Evolutionary conservation across 2,329 filamentous ascomycete species (phyloP), one percentile per base, ranked within the genome.

Genomic region (Trichoderma breve): DNA sequence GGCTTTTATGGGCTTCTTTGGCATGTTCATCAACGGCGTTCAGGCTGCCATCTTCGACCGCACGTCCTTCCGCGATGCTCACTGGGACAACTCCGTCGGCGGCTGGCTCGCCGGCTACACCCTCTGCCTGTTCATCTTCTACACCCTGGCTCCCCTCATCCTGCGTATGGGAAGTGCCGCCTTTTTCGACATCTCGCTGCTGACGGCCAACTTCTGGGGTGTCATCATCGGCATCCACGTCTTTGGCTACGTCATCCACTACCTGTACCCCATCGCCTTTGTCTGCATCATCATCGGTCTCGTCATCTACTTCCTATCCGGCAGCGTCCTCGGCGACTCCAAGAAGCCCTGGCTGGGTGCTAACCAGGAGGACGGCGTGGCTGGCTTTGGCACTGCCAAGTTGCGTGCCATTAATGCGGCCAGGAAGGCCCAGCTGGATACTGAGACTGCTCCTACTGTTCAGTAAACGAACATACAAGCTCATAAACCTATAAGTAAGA

Each of bases 141-240:
- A 99, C 85, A 90, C 91, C 8, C 85, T 96, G 3, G 94, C 93
- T 0, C 96, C 96, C 0, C 84, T 98, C 70, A 87, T 99, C 74
- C 91, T 98, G 82, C 93, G 96, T 75, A 92, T 98, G 84, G 92
- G 92, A 32, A 93, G 90, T 18, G 96, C 96, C 3, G 95, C 95
- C 24, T 98, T 99, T 83, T 97, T 98, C 86, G 97, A 99, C 82
- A 97, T 98, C 78, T 95, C 92, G 8, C 85, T 99, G 75, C 86
- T 99, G 73, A 98, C 96, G 2, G 93, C 91, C 77, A 98, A 97
- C 83, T 98, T 98, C 84, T 99, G 96, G 96, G 95, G 94, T 75
- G 92, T 97, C 74, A 92, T 97, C 76, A 95, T 99, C 76, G 96
- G 96, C 64, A 89, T 97, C 76, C 88, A 91, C 79, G 93, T 98